phyloP scores from a whole-genome alignment of 257 asterid genomes.

The Solanum sitiens region DNA sequence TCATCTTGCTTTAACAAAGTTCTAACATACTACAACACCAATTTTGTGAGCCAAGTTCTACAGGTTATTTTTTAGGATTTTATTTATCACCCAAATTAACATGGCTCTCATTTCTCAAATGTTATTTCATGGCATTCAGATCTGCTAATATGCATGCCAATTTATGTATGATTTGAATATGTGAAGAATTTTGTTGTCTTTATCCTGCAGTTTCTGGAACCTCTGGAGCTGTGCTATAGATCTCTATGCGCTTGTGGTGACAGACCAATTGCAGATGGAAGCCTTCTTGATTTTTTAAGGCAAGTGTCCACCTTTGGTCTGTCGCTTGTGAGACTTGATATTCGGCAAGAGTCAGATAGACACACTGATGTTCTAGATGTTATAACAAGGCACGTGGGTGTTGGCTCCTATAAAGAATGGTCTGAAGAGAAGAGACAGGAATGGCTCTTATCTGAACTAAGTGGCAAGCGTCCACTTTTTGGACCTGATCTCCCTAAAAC shows the following conservation, averaged over 20 bases:
- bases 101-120: neutral
- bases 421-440: constrained; percentile 74
- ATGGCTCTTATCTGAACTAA: constrained; percentile 85
- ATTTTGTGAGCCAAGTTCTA: neutral
- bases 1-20: neutral
- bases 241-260: constrained; percentile 88
- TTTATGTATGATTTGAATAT: neutral
- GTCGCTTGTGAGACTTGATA: constrained; percentile 82
- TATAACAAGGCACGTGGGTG: constrained; percentile 62
- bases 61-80: neutral
- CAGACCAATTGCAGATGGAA: constrained; percentile 83
- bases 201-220: constrained; percentile 63
- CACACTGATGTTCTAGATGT: constrained; percentile 93
- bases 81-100: neutral
- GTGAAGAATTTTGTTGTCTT: neutral
- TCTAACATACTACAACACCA: neutral
- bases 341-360: constrained; percentile 88
- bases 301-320: constrained; percentile 96
- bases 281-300: constrained; percentile 89
- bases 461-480: constrained; percentile 82
- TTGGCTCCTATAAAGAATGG: constrained; percentile 92
- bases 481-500: constrained; percentile 88
- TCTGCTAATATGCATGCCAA: neutral
- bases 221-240: constrained; percentile 90
- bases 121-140: neutral